A percentile compares a stretch with the other conserved stretches of the same genome.
phyloP scores from a whole-genome alignment of 768 basidiomycete genomes.

The Sistotremastrum suecicum region DNA sequence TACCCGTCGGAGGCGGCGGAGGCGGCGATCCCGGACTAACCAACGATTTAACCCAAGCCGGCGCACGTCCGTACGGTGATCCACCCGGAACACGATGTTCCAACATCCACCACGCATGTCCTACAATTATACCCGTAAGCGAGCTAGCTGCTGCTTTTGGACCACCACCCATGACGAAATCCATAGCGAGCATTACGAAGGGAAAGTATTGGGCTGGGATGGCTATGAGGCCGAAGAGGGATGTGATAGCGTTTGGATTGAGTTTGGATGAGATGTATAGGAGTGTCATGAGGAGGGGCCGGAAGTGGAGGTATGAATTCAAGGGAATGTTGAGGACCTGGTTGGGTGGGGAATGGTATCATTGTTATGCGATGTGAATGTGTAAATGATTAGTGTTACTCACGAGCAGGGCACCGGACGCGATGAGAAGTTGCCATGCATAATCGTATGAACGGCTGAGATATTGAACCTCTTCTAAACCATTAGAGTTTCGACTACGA shows the following conservation, averaged over 20 bases:
- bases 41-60: background rate
- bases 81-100: constrained; percentile 7
- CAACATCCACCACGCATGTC: constrained; percentile 61
- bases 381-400: constrained; percentile 13
- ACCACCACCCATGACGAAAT: constrained; percentile 47
- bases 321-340: constrained; percentile 51
- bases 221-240: constrained; percentile 66
- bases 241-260: constrained; percentile 53
- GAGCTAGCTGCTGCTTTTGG: constrained; percentile 37
- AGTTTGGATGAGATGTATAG: constrained; percentile 56
- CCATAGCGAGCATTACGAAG: constrained; percentile 58
- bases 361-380: background rate
- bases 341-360: background rate
- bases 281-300: constrained; percentile 52
- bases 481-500: constrained; percentile 45
- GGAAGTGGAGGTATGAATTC: constrained; percentile 36
- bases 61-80: background rate
- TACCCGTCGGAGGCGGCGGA: no score
- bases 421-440: constrained; percentile 57
- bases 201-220: constrained; percentile 63
- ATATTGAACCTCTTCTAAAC: constrained; percentile 52
- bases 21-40: background rate
- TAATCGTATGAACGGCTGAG: constrained; percentile 51
- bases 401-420: constrained; percentile 45
- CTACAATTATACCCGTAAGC: constrained; percentile 59